Evolutionary conservation across 345 rosid species (phyloP), one percentile per base, ranked within the genome.

Genomic region (Aquilaria yunnanensis): DNA sequence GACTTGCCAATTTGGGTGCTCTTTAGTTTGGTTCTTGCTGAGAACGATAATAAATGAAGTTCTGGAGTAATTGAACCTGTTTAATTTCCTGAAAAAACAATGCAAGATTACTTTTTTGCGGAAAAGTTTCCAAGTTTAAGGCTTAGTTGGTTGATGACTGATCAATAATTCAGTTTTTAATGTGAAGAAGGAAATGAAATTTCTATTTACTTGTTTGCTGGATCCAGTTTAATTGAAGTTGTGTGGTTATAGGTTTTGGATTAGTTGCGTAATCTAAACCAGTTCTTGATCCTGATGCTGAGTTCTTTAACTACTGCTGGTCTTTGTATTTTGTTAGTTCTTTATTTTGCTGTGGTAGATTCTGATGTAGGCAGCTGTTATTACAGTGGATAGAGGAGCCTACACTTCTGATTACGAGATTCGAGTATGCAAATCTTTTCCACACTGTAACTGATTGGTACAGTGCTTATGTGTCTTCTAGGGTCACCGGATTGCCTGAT

Each of bases 391-490:
- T 90, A 59, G 94, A 93, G 81, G 96, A 88, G 73, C 97, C 98
- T 41, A 82, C 90, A 0, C 78, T 90, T 56, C 77, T 90, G 41
- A 70, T 88, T 53, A 90, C 86, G 9, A 74, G 96, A 41, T 88
- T 76, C 53, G 97, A 93, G 85, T 90, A 93, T 67, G 98, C 98
- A 14, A 93, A 93, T 70, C 75, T 93, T 57, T 93, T 86, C 72
- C 98, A 93, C 73, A 93, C 97, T 0, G 69, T 86, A 29, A 93
- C 98, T 0, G 98, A 90, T 85, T 93, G 96, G 98, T 93, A 86
- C 75, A 86, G 90, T 45, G 88, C 97, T 0, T 93, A 93, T 59
- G 88, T 85, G 58, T 80, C 97, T 58, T 88, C 98, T 2, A 80
- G 90, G 78, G 89, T 93, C 56, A 86, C 96, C 2, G 92, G 85